Percentiles rank a stretch among this genome's conserved stretches.
Conservation (phyloP, 257 asterid genomes). For the Fraxinus quadrangulata region DNA sequence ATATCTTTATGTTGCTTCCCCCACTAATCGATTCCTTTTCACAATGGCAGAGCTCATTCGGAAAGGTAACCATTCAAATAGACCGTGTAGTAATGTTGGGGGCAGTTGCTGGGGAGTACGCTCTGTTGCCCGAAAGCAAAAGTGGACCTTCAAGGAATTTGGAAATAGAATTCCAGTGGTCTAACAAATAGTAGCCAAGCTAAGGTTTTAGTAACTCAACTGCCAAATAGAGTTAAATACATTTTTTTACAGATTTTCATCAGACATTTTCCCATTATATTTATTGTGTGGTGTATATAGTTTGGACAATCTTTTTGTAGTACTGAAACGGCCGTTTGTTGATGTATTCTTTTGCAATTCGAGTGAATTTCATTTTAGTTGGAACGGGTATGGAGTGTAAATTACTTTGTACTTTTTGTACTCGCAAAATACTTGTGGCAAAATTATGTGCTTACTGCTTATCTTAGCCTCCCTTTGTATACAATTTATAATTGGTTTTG, state of each 20-base stretch:
- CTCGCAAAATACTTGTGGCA: constrained; percentile 6
- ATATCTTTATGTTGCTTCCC: neutral
- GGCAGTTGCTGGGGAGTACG: constrained; percentile 94
- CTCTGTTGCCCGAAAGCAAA: constrained; percentile 85
- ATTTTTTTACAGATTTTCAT: constrained; percentile 26
- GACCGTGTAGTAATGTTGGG: constrained; percentile 99
- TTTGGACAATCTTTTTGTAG: constrained; percentile 27
- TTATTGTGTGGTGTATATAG: constrained; percentile 47
- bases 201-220: constrained; percentile 22
- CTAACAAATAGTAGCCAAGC: constrained; percentile 49
- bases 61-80: constrained; percentile 95
- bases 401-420: constrained; percentile 14
- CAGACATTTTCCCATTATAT: constrained; percentile 11
- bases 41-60: constrained; percentile 81
- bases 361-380: constrained; percentile 28
- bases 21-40: neutral
- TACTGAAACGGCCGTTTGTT: constrained; percentile 28
- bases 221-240: constrained; percentile 19
- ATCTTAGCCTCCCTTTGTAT: neutral
- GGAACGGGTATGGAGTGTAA: neutral
- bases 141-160: constrained; percentile 89
- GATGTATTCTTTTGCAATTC: constrained; percentile 42
- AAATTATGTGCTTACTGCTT: constrained; percentile 11
- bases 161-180: constrained; percentile 97
- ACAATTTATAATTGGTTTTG: neutral